phyloP scores from a whole-genome alignment of 306 rosid genomes.

The Phaseolus lunatus region DNA sequence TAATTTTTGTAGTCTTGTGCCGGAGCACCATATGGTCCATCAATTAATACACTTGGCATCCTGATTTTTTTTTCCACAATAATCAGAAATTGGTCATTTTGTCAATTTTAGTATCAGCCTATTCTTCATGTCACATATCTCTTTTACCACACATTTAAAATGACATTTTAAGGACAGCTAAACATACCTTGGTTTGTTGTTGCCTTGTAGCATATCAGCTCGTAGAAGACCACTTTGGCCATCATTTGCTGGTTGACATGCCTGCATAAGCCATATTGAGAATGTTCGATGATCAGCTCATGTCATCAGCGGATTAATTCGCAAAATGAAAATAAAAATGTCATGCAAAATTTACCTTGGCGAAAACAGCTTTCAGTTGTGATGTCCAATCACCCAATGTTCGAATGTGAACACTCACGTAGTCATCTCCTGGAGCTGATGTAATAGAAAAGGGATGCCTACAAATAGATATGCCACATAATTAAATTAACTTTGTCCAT shows the following conservation, averaged over 20 bases:
- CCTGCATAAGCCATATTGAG: conserved; percentile 52
- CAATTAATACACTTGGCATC: conserved; percentile 76
- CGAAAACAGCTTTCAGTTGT: conserved; percentile 69
- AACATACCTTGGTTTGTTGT: conserved; percentile 60
- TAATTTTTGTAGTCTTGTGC: conserved; percentile 92
- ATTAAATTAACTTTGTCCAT: neutral
- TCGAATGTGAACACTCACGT: conserved; percentile 82
- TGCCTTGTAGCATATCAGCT: conserved; percentile 67
- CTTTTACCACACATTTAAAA: neutral
- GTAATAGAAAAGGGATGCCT: conserved; percentile 94
- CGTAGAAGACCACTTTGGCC: conserved; percentile 80
- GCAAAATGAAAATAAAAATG: neutral
- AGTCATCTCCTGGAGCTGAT: conserved; percentile 87
- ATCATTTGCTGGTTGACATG: conserved; percentile 75
- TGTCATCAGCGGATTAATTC: neutral
- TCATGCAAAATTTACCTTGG: conserved; percentile 60
- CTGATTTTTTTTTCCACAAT: conserved; percentile 43
- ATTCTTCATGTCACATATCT: neutral
- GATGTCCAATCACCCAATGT: conserved; percentile 92
- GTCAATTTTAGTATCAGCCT: neutral
- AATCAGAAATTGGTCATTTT: neutral
- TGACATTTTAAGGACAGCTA: neutral
- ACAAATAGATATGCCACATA: neutral
- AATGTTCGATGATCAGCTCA: neutral
- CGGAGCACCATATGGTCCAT: conserved; percentile 94